Evolutionary conservation across 345 rosid species (phyloP).

Genomic region (Pelargonium nanum): DNA sequence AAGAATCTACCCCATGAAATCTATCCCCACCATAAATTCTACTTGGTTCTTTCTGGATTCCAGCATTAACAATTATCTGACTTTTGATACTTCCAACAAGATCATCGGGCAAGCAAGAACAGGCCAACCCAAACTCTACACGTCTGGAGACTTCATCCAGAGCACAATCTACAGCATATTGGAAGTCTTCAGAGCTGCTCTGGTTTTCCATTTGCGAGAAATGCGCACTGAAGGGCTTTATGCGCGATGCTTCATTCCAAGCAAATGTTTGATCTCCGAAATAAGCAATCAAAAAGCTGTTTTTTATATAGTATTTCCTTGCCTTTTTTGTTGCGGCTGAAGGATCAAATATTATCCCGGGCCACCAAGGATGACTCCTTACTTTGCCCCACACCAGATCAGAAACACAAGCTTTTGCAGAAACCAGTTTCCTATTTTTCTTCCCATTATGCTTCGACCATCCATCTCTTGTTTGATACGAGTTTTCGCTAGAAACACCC

Average conservation of each 20-base stretch:
- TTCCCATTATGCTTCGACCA: slow-evolving; percentile 1
- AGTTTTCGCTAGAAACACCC: too few relatives aligned
- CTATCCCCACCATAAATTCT: slow-evolving; percentile 38
- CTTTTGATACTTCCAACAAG: slow-evolving; percentile 27
- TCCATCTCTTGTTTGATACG: background rate
- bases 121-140: slow-evolving; percentile 56
- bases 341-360: slow-evolving; percentile 58
- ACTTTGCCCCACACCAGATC: slow-evolving; percentile 91
- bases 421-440: slow-evolving; percentile 10
- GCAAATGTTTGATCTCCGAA: slow-evolving; percentile 70
- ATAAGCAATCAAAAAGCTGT: slow-evolving; percentile 43
- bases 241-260: slow-evolving; percentile 48
- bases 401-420: slow-evolving; percentile 15
- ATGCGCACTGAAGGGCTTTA: slow-evolving; percentile 53
- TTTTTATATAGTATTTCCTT: slow-evolving; percentile 46
- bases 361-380: slow-evolving; percentile 95
- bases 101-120: slow-evolving; percentile 51
- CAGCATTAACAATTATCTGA: slow-evolving; percentile 51
- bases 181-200: slow-evolving; percentile 33
- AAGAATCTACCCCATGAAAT: slow-evolving; percentile 28
- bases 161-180: slow-evolving; percentile 52
- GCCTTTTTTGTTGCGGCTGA: slow-evolving; percentile 51
- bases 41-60: slow-evolving; percentile 36
- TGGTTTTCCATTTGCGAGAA: slow-evolving; percentile 59
- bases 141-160: slow-evolving; percentile 71